Conservation (phyloP, 768 basidiomycete species). For the Dictyophora rubrovolvata region DNA sequence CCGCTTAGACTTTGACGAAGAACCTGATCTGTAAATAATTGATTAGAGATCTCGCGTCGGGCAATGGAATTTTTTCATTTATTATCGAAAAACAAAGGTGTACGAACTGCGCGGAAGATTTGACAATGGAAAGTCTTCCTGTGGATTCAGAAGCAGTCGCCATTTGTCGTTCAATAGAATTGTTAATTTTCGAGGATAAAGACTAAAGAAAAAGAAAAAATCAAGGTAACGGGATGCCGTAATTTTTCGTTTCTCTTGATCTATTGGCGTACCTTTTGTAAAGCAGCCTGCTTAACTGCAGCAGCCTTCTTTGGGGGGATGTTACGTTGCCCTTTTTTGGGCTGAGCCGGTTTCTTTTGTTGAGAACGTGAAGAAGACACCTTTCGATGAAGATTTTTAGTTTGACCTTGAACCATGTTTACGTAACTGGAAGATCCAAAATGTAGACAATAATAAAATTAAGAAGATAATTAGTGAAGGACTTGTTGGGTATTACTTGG, state of each 20-base stretch:
- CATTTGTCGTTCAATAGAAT: conserved; percentile 87
- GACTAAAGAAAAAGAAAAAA: conserved; percentile 32
- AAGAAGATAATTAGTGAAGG: not conserved
- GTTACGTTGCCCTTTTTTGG: conserved; percentile 70
- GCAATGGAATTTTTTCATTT: no score
- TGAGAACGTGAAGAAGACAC: conserved; percentile 45
- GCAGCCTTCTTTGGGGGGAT: conserved; percentile 75
- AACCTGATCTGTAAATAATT: not conserved
- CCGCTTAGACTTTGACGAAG: not conserved
- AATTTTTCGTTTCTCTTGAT: not conserved
- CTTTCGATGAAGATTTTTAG: conserved; percentile 65
- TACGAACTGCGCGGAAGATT: conserved; percentile 27
- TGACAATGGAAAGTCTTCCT: conserved; percentile 91
- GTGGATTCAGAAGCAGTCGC: conserved; percentile 69
- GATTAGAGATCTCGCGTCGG: no score
- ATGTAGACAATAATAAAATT: not conserved
- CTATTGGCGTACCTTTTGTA: conserved; percentile 54
- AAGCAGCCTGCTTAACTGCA: conserved; percentile 62
- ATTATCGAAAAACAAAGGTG: not conserved
- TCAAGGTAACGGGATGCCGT: conserved; percentile 10
- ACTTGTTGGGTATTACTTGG: not conserved
- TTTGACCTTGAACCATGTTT: conserved; percentile 74
- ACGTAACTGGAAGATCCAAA: not conserved
- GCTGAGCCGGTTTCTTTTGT: conserved; percentile 54
- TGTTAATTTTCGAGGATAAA: conserved; percentile 84